phyloP scores from a whole-genome alignment of 768 basidiomycete genomes.

The Amanita pallidorosea region DNA sequence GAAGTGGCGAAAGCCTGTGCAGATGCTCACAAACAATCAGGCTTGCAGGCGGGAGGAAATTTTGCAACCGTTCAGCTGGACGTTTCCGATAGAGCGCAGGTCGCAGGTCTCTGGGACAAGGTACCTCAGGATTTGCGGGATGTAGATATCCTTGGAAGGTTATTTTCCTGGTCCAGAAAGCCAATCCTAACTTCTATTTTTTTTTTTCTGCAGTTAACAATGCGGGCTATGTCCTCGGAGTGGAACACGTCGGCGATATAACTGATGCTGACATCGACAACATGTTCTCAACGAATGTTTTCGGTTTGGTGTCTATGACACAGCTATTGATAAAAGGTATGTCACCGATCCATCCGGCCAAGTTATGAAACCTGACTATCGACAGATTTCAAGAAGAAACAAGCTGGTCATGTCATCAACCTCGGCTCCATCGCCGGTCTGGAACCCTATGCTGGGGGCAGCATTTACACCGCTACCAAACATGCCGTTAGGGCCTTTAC shows the following conservation, averaged over 20 bases:
- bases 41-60: slow-evolving; percentile 65
- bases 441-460: slow-evolving; percentile 84
- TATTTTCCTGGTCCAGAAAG: neutral
- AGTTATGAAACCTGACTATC: neutral
- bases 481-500: slow-evolving; percentile 82
- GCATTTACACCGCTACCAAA: slow-evolving; percentile 90
- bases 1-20: slow-evolving; percentile 58
- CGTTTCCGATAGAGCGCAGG: slow-evolving; percentile 65
- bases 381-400: slow-evolving; percentile 70
- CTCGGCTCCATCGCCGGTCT: slow-evolving; percentile 87
- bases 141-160: slow-evolving; percentile 76
- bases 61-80: slow-evolving; percentile 68
- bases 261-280: slow-evolving; percentile 67
- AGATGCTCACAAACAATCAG: slow-evolving; percentile 63
- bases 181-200: neutral
- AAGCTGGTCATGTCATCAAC: slow-evolving; percentile 86
- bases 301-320: slow-evolving; percentile 77
- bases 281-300: slow-evolving; percentile 76
- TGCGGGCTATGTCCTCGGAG: slow-evolving; percentile 85
- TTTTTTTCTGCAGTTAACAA: slow-evolving; percentile 31
- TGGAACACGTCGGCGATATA: slow-evolving; percentile 80
- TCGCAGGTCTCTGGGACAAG: slow-evolving; percentile 59
- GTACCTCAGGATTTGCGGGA: slow-evolving; percentile 59
- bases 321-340: slow-evolving; percentile 59
- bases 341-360: neutral